Evolutionary conservation across 2,329 filamentous ascomycete species (phyloP).

Genomic region (Penicillium sp.): DNA sequence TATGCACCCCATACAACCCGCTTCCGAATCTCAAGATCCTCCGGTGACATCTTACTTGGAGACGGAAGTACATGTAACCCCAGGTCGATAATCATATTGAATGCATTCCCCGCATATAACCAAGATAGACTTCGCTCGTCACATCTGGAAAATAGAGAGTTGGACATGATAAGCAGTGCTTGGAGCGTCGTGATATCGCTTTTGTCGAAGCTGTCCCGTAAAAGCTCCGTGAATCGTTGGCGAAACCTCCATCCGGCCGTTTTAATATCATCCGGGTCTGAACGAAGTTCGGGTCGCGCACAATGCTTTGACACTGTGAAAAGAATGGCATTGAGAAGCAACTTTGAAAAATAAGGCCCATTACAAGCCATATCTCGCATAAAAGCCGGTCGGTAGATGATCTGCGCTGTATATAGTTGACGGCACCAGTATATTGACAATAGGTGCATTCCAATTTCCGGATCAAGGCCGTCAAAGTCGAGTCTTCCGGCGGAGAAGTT

Average conservation of each 20-base stretch:
- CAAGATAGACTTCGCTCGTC: conserved; percentile 55
- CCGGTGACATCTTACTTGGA: conserved; percentile 41
- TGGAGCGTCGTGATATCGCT: conserved; percentile 57
- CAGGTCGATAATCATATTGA: conserved; percentile 55
- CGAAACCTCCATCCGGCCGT: conserved; percentile 53
- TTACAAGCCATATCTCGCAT: conserved; percentile 52
- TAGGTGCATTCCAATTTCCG: conserved; percentile 54
- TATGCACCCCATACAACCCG: conserved; percentile 51
- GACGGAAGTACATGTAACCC: conserved; percentile 49
- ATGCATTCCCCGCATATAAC: conserved; percentile 54
- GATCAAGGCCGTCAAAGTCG: conserved; percentile 58
- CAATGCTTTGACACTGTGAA: conserved; percentile 51
- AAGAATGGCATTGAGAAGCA: conserved; percentile 54
- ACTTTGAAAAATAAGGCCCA: conserved; percentile 54
- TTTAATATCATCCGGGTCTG: conserved; percentile 47
- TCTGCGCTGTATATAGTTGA: conserved; percentile 50
- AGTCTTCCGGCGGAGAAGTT: conserved; percentile 49
- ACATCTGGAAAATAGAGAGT: conserved; percentile 52
- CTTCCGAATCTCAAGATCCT: conserved; percentile 48
- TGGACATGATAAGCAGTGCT: conserved; percentile 53
- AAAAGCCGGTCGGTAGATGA: conserved; percentile 55
- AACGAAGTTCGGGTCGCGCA: conserved; percentile 46
- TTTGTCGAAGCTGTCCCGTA: conserved; percentile 48
- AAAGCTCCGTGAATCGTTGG: conserved; percentile 48
- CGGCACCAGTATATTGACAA: conserved; percentile 55